These are phyloP conservation scores for Meira miltonrushii DNA, from an alignment of 1,284 basidiomycete species.

Conservation along the genomic window DNA sequence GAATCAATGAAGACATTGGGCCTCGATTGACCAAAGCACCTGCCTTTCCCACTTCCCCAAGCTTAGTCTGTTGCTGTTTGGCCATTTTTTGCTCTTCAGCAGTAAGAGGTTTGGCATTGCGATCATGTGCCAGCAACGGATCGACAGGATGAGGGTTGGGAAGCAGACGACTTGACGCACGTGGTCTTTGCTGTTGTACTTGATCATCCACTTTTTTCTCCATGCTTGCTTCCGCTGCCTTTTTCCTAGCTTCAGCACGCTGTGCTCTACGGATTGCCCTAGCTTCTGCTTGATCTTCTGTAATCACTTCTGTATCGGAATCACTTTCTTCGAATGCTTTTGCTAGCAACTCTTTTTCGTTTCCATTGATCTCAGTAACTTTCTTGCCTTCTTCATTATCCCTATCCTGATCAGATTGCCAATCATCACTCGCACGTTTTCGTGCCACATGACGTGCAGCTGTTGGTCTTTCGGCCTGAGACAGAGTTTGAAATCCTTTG, in stretches of 20 bases:
- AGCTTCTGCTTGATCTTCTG: conserved; percentile 32
- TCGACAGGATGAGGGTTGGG: conserved; percentile 41
- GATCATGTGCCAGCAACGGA: conserved; percentile 31
- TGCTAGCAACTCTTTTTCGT: not conserved
- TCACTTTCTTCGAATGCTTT: not conserved
- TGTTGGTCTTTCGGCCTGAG: conserved; percentile 7
- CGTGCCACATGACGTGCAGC: conserved; percentile 8
- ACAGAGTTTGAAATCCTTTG: conserved; percentile 2
- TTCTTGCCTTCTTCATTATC: not conserved
- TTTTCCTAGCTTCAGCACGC: not conserved
- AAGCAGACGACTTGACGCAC: conserved; percentile 18
- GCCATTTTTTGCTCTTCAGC: not conserved
- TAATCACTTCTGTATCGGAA: conserved; percentile 18
- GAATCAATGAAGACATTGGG: conserved; percentile 30
- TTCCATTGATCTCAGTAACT: not conserved
- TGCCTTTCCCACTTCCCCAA: not conserved
- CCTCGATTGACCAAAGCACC: conserved; percentile 3
- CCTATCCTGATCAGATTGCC: not conserved
- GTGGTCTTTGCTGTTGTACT: not conserved
- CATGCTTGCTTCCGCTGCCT: conserved; percentile 2
- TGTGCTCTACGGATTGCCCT: conserved; percentile 3
- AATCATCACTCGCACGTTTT: not conserved
- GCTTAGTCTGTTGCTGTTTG: not conserved
- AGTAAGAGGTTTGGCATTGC: conserved; percentile 6
- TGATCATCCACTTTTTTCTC: not conserved